These are phyloP conservation scores for Maudiozyma turicensis DNA, from an alignment of 805 yeast species.

Conservation along the genomic window DNA sequence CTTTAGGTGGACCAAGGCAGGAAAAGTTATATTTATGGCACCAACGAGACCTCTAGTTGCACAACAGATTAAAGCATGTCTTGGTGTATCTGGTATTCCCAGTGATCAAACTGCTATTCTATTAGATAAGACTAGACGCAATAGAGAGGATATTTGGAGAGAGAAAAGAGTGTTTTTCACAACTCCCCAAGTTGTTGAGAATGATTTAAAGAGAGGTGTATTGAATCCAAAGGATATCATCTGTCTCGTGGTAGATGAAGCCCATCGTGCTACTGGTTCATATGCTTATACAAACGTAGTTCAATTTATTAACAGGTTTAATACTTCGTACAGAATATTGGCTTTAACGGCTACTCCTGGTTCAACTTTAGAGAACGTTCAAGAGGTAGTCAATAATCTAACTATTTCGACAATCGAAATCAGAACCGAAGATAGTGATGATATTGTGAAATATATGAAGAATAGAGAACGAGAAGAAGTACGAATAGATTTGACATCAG, in stretches of 20 bases:
- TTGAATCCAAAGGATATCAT: constrained; percentile 68
- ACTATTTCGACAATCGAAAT: constrained; percentile 70
- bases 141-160: constrained; percentile 72
- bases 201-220: constrained; percentile 68
- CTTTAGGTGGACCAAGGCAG: constrained; percentile 69
- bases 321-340: constrained; percentile 58
- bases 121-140: constrained; percentile 45
- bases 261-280: constrained; percentile 86
- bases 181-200: constrained; percentile 93
- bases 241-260: constrained; percentile 85
- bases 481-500: constrained; percentile 42
- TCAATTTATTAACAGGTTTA: constrained; percentile 49
- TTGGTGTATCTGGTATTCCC: constrained; percentile 78
- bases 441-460: constrained; percentile 72
- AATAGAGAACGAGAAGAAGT: constrained; percentile 51
- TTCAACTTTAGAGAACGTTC: constrained; percentile 76
- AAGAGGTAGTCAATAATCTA: constrained; percentile 67
- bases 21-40: constrained; percentile 88
- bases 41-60: constrained; percentile 95
- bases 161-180: constrained; percentile 75
- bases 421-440: constrained; percentile 75
- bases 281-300: constrained; percentile 86
- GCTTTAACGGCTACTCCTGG: constrained; percentile 98
- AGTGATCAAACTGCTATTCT: constrained; percentile 68
- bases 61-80: constrained; percentile 90